phyloP scores from a whole-genome alignment of 2,329 filamentous ascomycete genomes.

The Penicillium sp. region DNA sequence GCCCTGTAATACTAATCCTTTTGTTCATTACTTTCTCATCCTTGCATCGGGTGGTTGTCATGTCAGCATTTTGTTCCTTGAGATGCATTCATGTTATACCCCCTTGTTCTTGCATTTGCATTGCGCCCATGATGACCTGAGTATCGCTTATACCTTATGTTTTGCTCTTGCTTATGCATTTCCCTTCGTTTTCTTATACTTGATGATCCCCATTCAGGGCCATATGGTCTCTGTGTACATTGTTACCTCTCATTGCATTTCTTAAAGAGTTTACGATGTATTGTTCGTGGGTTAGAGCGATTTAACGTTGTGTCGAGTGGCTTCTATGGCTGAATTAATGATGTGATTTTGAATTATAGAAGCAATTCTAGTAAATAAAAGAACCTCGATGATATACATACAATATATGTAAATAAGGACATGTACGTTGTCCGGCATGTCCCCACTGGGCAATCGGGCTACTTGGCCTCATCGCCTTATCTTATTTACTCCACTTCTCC shows the following conservation, averaged over 20 bases:
- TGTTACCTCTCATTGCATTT: conserved; percentile 24
- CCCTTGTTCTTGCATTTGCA: conserved; percentile 27
- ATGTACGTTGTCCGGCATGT: background rate
- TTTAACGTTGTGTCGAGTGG: conserved; percentile 6
- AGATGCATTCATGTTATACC: conserved; percentile 28
- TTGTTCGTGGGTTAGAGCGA: conserved; percentile 21
- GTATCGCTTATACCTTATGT: conserved; percentile 17
- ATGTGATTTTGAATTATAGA: background rate
- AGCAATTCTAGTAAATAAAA: background rate
- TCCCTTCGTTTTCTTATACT: conserved; percentile 18
- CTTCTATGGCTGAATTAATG: conserved; percentile 8
- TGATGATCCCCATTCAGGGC: conserved; percentile 16
- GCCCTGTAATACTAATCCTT: conserved; percentile 23
- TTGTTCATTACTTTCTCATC: conserved; percentile 15
- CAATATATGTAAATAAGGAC: background rate
- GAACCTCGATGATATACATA: background rate
- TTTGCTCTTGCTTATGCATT: conserved; percentile 19
- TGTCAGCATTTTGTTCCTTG: conserved; percentile 22
- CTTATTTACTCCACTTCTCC: conserved; percentile 20
- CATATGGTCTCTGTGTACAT: conserved; percentile 19
- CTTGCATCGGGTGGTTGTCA: conserved; percentile 28
- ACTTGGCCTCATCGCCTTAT: conserved; percentile 30
- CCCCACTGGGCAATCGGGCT: conserved; percentile 19
- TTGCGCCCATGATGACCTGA: conserved; percentile 21
- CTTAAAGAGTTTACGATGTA: conserved; percentile 15